Conservation (phyloP, 73 alveolate genomes). For the Paramecium caudatum region DNA sequence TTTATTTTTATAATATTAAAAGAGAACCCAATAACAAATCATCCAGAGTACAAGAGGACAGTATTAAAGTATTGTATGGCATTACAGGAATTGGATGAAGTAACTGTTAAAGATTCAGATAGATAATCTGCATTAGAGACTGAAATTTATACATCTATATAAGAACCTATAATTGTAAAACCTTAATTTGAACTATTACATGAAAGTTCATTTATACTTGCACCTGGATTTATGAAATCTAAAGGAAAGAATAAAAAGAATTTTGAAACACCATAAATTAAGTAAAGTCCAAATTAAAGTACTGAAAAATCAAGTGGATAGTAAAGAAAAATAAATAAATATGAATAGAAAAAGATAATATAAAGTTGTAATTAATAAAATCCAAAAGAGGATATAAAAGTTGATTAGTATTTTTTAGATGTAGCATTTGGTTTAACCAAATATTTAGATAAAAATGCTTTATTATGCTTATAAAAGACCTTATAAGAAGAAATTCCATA, state of each 20-base stretch:
- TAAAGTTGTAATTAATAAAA: not conserved
- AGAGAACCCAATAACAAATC: not conserved
- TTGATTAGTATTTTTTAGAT: not conserved
- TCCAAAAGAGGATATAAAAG: no score
- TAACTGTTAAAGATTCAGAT: not conserved
- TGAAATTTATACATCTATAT: not conserved
- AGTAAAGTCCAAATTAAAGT: not conserved
- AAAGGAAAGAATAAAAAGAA: no score
- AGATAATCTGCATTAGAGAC: not conserved
- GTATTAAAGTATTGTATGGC: conserved; percentile 27
- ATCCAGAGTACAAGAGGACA: conserved; percentile 6
- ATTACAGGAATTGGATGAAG: not conserved
- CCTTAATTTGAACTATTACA: no score
- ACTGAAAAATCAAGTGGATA: not conserved
- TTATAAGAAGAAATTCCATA: not conserved
- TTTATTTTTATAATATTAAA: not conserved
- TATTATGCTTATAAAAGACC: conserved; percentile 1
- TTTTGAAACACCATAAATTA: no score
- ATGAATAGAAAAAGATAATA: not conserved
- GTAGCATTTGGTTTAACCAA: not conserved
- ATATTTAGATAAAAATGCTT: not conserved
- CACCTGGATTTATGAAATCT: no score
- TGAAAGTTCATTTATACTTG: no score
- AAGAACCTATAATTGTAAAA: no score
- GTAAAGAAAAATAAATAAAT: not conserved